phyloP scores from a whole-genome alignment of 345 rosid species.

The Citrus maxima region DNA sequence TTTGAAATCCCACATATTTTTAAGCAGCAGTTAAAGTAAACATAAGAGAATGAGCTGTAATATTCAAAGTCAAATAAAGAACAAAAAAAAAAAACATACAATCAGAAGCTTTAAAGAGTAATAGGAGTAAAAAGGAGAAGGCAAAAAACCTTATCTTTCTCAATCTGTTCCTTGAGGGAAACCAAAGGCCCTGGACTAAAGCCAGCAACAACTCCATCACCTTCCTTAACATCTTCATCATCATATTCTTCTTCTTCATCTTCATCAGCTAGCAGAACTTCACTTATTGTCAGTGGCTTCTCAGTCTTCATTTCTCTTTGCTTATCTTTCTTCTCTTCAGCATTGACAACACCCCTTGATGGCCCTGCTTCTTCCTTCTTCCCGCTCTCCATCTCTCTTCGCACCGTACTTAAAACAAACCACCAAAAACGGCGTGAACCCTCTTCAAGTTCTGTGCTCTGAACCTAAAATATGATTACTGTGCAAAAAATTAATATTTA shows the following conservation, averaged over 20 bases:
- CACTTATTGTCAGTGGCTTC: slow-evolving; percentile 10
- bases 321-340: slow-evolving; percentile 18
- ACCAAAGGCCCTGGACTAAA: slow-evolving; percentile 51
- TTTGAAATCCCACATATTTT: not conserved
- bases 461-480: not conserved
- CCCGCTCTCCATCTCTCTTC: slow-evolving; percentile 23
- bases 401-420: not conserved
- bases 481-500: not conserved
- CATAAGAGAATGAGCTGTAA: not conserved
- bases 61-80: not conserved
- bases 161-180: slow-evolving; percentile 59
- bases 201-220: slow-evolving; percentile 23
- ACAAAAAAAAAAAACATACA: not conserved
- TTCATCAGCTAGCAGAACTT: slow-evolving; percentile 4
- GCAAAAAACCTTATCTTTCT: slow-evolving; percentile 50
- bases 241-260: slow-evolving; percentile 15
- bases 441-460: not conserved
- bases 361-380: slow-evolving; percentile 34
- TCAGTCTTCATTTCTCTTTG: slow-evolving; percentile 17
- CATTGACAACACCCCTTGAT: not conserved
- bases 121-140: not conserved
- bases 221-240: slow-evolving; percentile 20
- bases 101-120: not conserved
- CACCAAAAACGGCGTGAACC: not conserved
- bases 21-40: not conserved